Evolutionary conservation across 352 stramenopile genomes (phyloP).

Genomic region (Globisporangium acanthophoron): DNA sequence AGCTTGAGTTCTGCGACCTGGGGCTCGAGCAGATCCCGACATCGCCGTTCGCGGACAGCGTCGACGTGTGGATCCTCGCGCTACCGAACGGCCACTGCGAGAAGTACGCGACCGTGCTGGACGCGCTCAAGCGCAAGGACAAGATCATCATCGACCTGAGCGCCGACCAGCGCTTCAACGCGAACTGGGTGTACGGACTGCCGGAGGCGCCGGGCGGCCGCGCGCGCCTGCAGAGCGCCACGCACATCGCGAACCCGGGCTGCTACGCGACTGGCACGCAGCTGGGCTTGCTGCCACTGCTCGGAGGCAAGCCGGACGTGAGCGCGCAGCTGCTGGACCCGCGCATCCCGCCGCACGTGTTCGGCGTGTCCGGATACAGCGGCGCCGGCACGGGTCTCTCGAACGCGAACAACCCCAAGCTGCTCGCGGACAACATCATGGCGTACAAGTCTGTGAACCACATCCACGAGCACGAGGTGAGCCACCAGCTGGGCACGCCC

Average conservation of each 20-base stretch:
- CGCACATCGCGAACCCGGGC: constrained; percentile 85
- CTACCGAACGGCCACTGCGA: constrained; percentile 85
- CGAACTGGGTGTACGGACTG: constrained; percentile 80
- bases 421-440: constrained; percentile 85
- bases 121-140: constrained; percentile 58
- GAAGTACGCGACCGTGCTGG: constrained; percentile 66
- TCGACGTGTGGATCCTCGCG: constrained; percentile 85
- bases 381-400: constrained; percentile 79
- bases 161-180: constrained; percentile 87
- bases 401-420: constrained; percentile 72
- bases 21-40: constrained; percentile 68
- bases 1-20: constrained; percentile 80
- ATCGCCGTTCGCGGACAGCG: constrained; percentile 64
- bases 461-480: constrained; percentile 87
- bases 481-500: constrained; percentile 68
- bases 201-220: constrained; percentile 72
- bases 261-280: constrained; percentile 86
- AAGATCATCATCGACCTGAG: constrained; percentile 87
- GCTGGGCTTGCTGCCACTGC: constrained; percentile 70
- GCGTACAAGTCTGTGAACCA: constrained; percentile 89
- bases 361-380: constrained; percentile 88
- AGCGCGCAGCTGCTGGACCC: constrained; percentile 47
- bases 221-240: constrained; percentile 46
- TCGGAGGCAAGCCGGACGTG: constrained; percentile 57
- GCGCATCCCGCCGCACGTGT: constrained; percentile 70